phyloP scores from a whole-genome alignment of 345 rosid species.

The Garcia nutans region DNA sequence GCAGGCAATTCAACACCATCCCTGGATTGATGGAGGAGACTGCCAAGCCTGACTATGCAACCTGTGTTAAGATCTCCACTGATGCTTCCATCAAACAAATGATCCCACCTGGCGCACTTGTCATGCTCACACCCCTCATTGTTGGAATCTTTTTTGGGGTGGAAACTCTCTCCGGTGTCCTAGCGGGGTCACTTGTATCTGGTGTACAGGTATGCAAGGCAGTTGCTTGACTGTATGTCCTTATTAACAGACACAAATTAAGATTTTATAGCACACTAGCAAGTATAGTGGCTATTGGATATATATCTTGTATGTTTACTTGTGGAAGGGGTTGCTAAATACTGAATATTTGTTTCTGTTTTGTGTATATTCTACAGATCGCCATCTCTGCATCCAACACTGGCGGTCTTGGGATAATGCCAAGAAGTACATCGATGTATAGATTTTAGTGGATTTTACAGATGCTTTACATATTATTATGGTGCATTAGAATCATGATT shows the following conservation, averaged over 20 bases:
- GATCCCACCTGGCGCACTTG: slow-evolving; percentile 98
- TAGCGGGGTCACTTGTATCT: slow-evolving; percentile 47
- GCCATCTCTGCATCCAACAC: slow-evolving; percentile 99
- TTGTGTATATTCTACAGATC: slow-evolving; percentile 39
- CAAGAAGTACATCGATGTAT: slow-evolving; percentile 98
- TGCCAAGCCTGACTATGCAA: slow-evolving; percentile 92
- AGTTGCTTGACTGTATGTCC: not conserved
- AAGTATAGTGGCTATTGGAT: too few relatives aligned
- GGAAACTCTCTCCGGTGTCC: slow-evolving; percentile 34
- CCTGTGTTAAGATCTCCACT: slow-evolving; percentile 95
- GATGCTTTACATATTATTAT: not conserved
- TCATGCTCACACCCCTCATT: slow-evolving; percentile 88
- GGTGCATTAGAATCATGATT: not conserved
- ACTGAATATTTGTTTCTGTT: not conserved
- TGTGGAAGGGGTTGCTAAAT: not conserved
- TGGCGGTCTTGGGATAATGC: slow-evolving; percentile 99
- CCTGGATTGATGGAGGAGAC: slow-evolving; percentile 96
- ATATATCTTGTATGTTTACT: not conserved
- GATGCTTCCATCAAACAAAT: slow-evolving; percentile 99
- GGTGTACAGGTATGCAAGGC: slow-evolving; percentile 77
- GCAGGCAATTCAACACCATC: slow-evolving; percentile 95
- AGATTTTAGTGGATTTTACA: not conserved
- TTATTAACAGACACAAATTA: not conserved
- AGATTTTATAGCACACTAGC: too few relatives aligned
- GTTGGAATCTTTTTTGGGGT: slow-evolving; percentile 31